These are phyloP conservation scores for Backusella sp. DNA, from an alignment of 192 early-diverging fungal genomes.

Conservation along the genomic window DNA sequence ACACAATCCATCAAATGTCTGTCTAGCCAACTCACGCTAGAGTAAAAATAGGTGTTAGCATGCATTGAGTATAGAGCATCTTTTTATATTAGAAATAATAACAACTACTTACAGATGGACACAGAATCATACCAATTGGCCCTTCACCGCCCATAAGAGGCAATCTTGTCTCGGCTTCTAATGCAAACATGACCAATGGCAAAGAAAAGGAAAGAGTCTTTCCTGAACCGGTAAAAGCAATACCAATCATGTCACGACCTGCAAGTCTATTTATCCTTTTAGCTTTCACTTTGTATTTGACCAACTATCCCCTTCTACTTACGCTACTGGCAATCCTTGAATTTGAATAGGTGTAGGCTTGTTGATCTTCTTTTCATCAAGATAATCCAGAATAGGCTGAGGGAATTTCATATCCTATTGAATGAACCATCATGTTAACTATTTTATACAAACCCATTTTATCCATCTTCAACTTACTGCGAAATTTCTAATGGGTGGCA, in stretches of 20 bases:
- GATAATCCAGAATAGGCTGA: slow-evolving; percentile 69
- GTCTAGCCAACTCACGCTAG: slow-evolving; percentile 90
- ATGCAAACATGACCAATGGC: slow-evolving; percentile 89
- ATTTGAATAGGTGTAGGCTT: slow-evolving; percentile 96
- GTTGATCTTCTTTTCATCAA: slow-evolving; percentile 79
- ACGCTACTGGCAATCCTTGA: slow-evolving; percentile 91
- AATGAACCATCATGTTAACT: background rate
- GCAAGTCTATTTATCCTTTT: slow-evolving; percentile 45
- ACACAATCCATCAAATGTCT: slow-evolving; percentile 86
- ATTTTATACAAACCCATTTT: background rate
- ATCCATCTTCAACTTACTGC: slow-evolving; percentile 26
- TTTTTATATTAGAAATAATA: background rate
- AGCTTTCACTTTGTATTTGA: background rate
- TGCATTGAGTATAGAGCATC: background rate
- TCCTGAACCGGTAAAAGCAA: slow-evolving; percentile 97
- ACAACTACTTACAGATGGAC: slow-evolving; percentile 72
- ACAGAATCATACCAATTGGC: slow-evolving; percentile 91
- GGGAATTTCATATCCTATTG: slow-evolving; percentile 83
- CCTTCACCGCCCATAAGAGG: slow-evolving; percentile 85
- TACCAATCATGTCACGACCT: slow-evolving; percentile 97
- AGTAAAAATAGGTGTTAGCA: background rate
- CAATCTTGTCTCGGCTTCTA: slow-evolving; percentile 87
- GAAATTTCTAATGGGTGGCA: slow-evolving; percentile 84
- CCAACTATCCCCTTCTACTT: slow-evolving; percentile 22
- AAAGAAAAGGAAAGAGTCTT: slow-evolving; percentile 95